A percentile compares a stretch with the other conserved stretches of the same genome.
phyloP scores from a whole-genome alignment of 2,329 filamentous ascomycete genomes.

The Pseudocercospora musae region DNA sequence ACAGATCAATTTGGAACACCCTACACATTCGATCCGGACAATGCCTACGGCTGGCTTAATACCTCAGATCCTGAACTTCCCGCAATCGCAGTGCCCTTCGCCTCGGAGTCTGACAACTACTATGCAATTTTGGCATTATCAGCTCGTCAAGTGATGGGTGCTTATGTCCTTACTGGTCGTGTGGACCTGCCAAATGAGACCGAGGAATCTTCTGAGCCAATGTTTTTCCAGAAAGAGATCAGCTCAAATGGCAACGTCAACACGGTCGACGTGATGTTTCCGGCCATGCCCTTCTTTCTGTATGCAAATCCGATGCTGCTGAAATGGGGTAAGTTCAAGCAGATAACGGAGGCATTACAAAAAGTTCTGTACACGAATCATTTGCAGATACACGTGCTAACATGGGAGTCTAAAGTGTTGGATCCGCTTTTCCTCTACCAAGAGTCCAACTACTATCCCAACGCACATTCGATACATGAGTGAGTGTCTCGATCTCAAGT shows the following conservation, averaged over 20 bases:
- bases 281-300: slow-evolving; percentile 30
- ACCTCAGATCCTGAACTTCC: background rate
- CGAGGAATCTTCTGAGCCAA: slow-evolving; percentile 2
- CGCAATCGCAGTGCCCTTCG: slow-evolving; percentile 7
- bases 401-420: background rate
- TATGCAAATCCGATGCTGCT: slow-evolving; percentile 20
- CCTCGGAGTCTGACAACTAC: slow-evolving; percentile 10
- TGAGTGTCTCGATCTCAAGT: background rate
- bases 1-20: slow-evolving; percentile 11
- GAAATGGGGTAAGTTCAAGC: background rate
- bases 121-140: slow-evolving; percentile 15
- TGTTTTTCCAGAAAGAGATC: slow-evolving; percentile 56
- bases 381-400: background rate
- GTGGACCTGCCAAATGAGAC: background rate
- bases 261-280: slow-evolving; percentile 33
- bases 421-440: slow-evolving; percentile 23
- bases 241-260: slow-evolving; percentile 39
- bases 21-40: slow-evolving; percentile 1
- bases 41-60: slow-evolving; percentile 4
- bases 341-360: too few relatives aligned
- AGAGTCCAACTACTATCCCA: slow-evolving; percentile 23
- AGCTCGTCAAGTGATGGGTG: slow-evolving; percentile 13
- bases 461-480: slow-evolving; percentile 23
- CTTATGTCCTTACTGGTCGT: slow-evolving; percentile 7
- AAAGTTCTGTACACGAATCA: too few relatives aligned